Evolutionary conservation across 2,329 filamentous ascomycete species (phyloP), one percentile per base, ranked within the genome.

Genomic region (Stagonosporopsis rhizophila): DNA sequence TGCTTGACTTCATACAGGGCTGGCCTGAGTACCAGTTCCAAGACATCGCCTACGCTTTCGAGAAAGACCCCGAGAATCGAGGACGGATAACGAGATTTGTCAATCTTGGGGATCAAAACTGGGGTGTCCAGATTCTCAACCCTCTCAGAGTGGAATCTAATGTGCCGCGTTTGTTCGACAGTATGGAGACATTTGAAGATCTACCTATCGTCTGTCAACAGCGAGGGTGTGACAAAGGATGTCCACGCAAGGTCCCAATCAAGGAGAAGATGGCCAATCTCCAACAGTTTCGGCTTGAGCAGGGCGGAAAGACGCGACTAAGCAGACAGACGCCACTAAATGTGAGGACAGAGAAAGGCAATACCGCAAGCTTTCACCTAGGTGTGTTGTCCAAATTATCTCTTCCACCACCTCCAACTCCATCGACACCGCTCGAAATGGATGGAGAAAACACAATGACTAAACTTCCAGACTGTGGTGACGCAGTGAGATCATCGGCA

Each of bases 1-100:
- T 62, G 60, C 53, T 62, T 14, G 51, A 58, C 41, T 38, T 27
- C 6, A 51, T 60, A 5, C 20, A 22, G 15, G 46, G 55, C 40
- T 53, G 57, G 53, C 28, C 44, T 6, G 6, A 14, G 25, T 22
- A 38, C 5, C 39, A 20, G 7, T 39, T 50, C n/a, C 6, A 12
- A 17, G 50, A 45, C 11, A 41, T 60, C 12, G 46, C 42, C 19
- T 17, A 23, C n/a, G 51, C 53, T 4, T 60, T 60, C n/a, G 12
- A 27, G 9, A 20, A 51, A 4, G 57, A 59, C 15, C 14, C 20
- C 5, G 32, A 55, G 1, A 58, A 62, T 22, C 25, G 27, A 19
- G 38, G 30, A 17, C 44, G 50, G 8, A 34, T 15, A 20, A 23
- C 46, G 3, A 28, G 32, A 7, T 50, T 53, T 15, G 28, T 50